Conservation (phyloP, 2,329 filamentous ascomycete genomes). For the Colletotrichum sp. region DNA sequence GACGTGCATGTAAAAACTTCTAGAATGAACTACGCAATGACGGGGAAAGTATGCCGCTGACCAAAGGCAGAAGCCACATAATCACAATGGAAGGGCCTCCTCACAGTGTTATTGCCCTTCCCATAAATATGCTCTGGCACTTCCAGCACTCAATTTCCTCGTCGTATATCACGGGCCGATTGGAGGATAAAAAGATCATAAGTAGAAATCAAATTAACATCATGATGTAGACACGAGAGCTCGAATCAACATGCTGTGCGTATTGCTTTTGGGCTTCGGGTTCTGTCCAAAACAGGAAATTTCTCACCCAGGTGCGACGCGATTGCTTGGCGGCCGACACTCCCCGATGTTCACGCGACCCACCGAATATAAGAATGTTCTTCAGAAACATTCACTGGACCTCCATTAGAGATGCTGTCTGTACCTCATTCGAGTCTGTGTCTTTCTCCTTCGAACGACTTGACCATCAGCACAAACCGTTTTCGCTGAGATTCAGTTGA, state of each 20-base stretch:
- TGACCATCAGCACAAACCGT: neutral
- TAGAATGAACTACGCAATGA: neutral
- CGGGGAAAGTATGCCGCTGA: neutral
- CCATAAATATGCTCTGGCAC: too few relatives aligned
- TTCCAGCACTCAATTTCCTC: neutral
- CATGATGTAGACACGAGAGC: neutral
- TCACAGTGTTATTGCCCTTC: too few relatives aligned
- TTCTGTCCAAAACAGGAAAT: neutral
- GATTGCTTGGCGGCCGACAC: neutral
- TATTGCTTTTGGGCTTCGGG: rapidly evolving
- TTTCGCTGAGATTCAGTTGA: neutral
- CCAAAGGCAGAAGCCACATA: neutral
- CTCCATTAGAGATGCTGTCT: neutral
- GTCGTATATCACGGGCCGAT: neutral
- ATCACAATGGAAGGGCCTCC: too few relatives aligned
- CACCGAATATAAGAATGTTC: neutral
- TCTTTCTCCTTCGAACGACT: rapidly evolving
- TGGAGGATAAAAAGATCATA: rapidly evolving
- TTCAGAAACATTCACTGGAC: neutral
- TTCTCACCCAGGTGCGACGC: neutral
- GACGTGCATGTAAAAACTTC: neutral
- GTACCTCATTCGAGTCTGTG: rapidly evolving
- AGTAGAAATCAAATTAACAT: neutral
- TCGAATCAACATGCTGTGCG: neutral
- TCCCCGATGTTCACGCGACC: neutral